Evolutionary conservation across 805 yeast species (phyloP).

Genomic region (Yarrowia keelungensis): DNA sequence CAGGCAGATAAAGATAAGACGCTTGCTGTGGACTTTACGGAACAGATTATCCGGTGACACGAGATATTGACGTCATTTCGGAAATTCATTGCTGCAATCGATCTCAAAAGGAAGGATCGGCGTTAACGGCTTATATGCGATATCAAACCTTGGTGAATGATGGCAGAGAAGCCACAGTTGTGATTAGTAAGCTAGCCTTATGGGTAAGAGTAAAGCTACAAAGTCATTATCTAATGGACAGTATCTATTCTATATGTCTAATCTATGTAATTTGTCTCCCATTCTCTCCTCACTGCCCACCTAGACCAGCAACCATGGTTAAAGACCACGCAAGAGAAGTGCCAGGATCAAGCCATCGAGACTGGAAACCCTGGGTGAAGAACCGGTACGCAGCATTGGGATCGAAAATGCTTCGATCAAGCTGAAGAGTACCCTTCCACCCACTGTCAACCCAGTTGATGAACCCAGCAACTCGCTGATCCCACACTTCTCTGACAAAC

Average conservation of each 20-base stretch:
- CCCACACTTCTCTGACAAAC: conserved; percentile 67
- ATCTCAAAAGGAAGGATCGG: conserved; percentile 4
- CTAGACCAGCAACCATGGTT: conserved; percentile 62
- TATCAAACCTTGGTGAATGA: background rate
- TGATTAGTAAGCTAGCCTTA: background rate
- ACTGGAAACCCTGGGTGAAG: conserved; percentile 64
- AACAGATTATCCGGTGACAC: background rate
- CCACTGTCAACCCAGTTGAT: conserved; percentile 43
- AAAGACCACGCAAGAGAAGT: conserved; percentile 88
- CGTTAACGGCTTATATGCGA: conserved; percentile 23
- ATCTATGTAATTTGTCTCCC: background rate
- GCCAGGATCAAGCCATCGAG: conserved; percentile 73
- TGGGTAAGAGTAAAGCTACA: too few species aligned
- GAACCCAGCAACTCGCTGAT: conserved; percentile 49
- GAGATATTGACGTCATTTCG: too few species aligned
- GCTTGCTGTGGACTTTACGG: background rate
- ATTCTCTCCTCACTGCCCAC: background rate
- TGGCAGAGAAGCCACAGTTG: background rate
- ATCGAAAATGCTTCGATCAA: conserved; percentile 76
- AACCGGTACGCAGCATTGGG: conserved; percentile 67
- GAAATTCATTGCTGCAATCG: background rate
- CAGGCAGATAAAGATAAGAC: background rate
- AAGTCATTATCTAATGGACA: too few species aligned
- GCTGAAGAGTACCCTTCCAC: conserved; percentile 74
- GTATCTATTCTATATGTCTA: background rate